phyloP scores from a whole-genome alignment of 805 yeast genomes.

The Myxozyma nipponensis region DNA sequence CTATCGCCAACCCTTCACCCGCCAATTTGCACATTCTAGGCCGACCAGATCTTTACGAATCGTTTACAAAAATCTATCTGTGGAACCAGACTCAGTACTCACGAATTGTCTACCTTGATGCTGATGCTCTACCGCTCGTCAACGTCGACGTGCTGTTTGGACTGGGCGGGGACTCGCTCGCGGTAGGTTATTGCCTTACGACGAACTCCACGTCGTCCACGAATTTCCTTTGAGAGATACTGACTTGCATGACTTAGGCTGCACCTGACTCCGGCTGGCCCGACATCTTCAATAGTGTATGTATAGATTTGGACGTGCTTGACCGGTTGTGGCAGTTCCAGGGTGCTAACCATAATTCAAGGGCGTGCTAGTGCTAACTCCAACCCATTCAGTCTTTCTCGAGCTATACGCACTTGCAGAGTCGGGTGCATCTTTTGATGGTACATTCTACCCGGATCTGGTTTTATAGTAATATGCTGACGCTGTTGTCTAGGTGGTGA shows the following conservation, averaged over 20 bases:
- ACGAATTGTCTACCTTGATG: conserved; percentile 49
- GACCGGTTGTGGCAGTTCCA: too few species aligned
- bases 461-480: not conserved
- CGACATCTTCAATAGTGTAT: conserved; percentile 73
- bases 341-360: conserved; percentile 2
- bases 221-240: not conserved
- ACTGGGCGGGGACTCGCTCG: conserved; percentile 26
- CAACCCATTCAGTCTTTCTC: conserved; percentile 44
- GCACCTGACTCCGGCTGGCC: conserved; percentile 90
- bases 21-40: conserved; percentile 38
- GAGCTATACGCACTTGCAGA: conserved; percentile 39
- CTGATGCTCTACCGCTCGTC: conserved; percentile 49
- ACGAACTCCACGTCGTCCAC: too few species aligned
- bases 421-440: conserved; percentile 59
- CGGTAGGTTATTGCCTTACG: conserved; percentile 27
- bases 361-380: conserved; percentile 59
- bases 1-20: conserved; percentile 31
- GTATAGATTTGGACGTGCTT: too few species aligned
- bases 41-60: conserved; percentile 46
- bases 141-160: conserved; percentile 37
- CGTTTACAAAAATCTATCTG: conserved; percentile 51
- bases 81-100: conserved; percentile 48
- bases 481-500: conserved; percentile 51
- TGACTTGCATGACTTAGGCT: conserved; percentile 40
- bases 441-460: conserved; percentile 34